Conservation (phyloP, 768 basidiomycete genomes). For the Gloeophyllum trabeum region DNA sequence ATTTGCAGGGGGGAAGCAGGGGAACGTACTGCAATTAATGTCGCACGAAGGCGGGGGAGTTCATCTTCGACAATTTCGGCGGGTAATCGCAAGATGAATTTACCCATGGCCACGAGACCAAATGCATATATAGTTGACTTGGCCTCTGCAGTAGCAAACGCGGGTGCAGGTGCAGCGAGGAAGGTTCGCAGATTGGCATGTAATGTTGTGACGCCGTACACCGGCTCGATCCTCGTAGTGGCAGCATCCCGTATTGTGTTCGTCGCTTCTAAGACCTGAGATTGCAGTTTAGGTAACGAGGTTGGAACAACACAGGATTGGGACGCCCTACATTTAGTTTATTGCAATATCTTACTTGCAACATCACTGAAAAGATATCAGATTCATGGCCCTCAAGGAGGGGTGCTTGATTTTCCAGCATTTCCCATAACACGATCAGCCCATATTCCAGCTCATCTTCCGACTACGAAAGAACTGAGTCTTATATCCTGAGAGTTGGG, state of each 20-base stretch:
- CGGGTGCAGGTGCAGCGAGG: slow-evolving; percentile 35
- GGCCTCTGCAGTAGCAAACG: slow-evolving; percentile 31
- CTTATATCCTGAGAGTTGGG: no score
- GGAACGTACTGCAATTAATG: slow-evolving; percentile 51
- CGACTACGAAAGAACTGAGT: slow-evolving; percentile 26
- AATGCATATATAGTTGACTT: slow-evolving; percentile 69
- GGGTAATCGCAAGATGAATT: slow-evolving; percentile 72
- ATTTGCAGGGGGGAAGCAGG: not conserved
- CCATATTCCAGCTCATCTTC: slow-evolving; percentile 66
- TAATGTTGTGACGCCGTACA: slow-evolving; percentile 77
- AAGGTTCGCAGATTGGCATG: slow-evolving; percentile 64
- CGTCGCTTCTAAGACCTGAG: slow-evolving; percentile 73
- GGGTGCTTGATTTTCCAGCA: slow-evolving; percentile 62
- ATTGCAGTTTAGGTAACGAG: slow-evolving; percentile 4
- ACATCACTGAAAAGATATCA: slow-evolving; percentile 59
- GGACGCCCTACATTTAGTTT: slow-evolving; percentile 42
- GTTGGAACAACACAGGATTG: no score
- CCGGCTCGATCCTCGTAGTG: slow-evolving; percentile 63
- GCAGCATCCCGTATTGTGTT: slow-evolving; percentile 71
- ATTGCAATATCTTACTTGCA: slow-evolving; percentile 65
- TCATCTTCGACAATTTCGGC: slow-evolving; percentile 83
- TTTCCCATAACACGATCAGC: slow-evolving; percentile 74
- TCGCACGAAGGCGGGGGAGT: slow-evolving; percentile 61
- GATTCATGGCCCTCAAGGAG: slow-evolving; percentile 74
- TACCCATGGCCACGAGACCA: slow-evolving; percentile 74